Evolutionary conservation across 2,329 filamentous ascomycete species (phyloP).

Genomic region (Claviceps capensis): DNA sequence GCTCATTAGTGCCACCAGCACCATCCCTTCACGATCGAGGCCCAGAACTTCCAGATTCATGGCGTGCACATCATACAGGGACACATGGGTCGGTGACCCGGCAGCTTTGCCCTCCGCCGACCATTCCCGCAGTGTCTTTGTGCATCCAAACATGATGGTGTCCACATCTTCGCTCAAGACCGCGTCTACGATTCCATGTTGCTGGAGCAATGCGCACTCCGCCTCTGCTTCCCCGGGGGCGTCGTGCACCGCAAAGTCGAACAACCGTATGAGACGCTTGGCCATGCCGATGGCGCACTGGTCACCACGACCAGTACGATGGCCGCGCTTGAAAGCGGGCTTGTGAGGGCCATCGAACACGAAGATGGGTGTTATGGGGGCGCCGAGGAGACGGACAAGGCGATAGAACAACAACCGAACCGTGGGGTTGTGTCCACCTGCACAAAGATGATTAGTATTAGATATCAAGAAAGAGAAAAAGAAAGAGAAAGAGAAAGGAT

Average conservation of each 20-base stretch:
- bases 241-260: conserved; percentile 72
- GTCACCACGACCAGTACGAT: conserved; percentile 52
- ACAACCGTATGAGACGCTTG: conserved; percentile 71
- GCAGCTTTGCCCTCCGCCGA: conserved; percentile 54
- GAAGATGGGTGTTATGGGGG: conserved; percentile 76
- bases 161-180: conserved; percentile 95
- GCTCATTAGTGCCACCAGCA: conserved; percentile 85
- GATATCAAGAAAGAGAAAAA: neutral
- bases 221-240: conserved; percentile 94
- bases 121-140: conserved; percentile 67
- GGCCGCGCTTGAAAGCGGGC: conserved; percentile 79
- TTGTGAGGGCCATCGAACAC: conserved; percentile 83
- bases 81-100: conserved; percentile 72
- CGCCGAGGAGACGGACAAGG: conserved; percentile 59
- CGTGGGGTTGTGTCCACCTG: conserved; percentile 76
- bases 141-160: conserved; percentile 92
- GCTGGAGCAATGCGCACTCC: conserved; percentile 80
- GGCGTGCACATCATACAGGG: conserved; percentile 55
- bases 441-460: conserved; percentile 1
- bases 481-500: no score
- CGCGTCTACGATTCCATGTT: conserved; percentile 72
- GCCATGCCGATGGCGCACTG: conserved; percentile 59
- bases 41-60: conserved; percentile 38
- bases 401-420: conserved; percentile 88
- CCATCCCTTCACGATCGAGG: conserved; percentile 77